Conservation (phyloP, 2,329 filamentous ascomycete species). For the Neonectria ditissima region DNA sequence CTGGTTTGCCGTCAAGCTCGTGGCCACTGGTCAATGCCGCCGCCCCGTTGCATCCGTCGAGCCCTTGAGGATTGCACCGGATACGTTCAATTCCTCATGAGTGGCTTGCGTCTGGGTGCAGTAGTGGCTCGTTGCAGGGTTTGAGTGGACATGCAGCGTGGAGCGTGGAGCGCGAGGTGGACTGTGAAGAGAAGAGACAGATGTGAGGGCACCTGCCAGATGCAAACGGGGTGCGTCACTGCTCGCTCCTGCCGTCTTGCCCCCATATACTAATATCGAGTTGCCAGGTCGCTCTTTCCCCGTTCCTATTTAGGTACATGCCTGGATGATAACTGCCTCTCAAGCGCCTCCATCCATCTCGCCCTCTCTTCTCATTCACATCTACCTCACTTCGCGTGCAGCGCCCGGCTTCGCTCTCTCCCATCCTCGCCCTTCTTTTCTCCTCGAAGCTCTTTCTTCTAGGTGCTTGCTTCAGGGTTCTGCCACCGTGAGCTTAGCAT, state of each 20-base stretch:
- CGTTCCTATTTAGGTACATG: constrained; percentile 5
- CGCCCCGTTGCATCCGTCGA: constrained; percentile 21
- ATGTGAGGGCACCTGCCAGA: constrained; percentile 30
- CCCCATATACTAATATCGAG: constrained; percentile 33
- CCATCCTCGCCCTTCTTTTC: constrained; percentile 9
- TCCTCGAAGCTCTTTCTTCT: neutral
- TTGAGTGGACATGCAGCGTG: constrained; percentile 24
- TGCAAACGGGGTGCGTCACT: constrained; percentile 33
- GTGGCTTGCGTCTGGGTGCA: constrained; percentile 39
- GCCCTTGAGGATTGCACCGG: constrained; percentile 34
- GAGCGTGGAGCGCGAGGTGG: neutral
- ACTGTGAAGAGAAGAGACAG: constrained; percentile 13
- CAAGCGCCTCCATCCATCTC: constrained; percentile 6
- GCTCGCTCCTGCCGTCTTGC: constrained; percentile 14
- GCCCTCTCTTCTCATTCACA: neutral
- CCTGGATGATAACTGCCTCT: constrained; percentile 26
- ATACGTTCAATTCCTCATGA: constrained; percentile 27
- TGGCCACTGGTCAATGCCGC: constrained; percentile 23
- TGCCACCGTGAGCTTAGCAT: neutral
- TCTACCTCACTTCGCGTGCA: neutral
- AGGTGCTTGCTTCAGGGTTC: neutral
- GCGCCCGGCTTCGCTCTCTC: constrained; percentile 13
- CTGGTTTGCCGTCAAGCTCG: constrained; percentile 17
- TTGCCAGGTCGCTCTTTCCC: constrained; percentile 28
- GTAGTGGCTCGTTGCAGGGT: constrained; percentile 41